Base-by-base conservation (phyloP, 805 yeast species). In the Candida wancherniae region DNA sequence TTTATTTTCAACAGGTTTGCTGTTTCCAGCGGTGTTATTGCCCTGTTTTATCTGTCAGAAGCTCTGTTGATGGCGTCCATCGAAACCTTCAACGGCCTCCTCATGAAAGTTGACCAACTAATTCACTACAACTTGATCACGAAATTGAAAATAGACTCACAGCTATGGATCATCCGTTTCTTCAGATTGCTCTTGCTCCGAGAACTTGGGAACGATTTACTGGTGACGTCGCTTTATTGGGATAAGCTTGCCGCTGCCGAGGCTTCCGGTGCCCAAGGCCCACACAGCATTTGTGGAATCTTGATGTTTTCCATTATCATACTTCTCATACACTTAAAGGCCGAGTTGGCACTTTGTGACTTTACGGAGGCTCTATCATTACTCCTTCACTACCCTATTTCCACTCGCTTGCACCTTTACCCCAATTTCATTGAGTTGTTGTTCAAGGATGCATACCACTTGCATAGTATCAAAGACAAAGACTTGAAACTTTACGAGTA, bases 81-180 rank as follows among this genome's bases (percentile, higher is more conserved):
- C n/a, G 70, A 71, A 31, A 49, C 53, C 15, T 72, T 74, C 48
- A 71, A 73, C 37, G 48, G 61, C 15, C 57, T 61, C 33, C 48
- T 74, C 23, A 72, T 73, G 61, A 64, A 71, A 37, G 61, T 69
- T 4, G 80, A 74, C 45, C 69, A 63, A 29, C 53, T 65, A 11
- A 55, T 71, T 11, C 72, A 69, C 39, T 68, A 69, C 40, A 59
- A 59, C 35, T 46, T 72, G 22, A 50, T 62, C 10, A 64, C 61
- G 28, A 67, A 63, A 39, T 54, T 71, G 22, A 58, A 61, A 35
- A 49, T 72, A 5, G 78, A 72, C 36, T 61, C 74, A 3, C 71
- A 72, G 31, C 57, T 74, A 24, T 74, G 79, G 79, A 56, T 72
- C 15, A 67, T 74, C n/a, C 46, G 80, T 25, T 74, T 67, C 50